A percentile compares a stretch with the other conserved stretches of the same genome.
These are phyloP conservation scores for Linum tenue DNA, from an alignment of 345 rosid species.

Conservation along the genomic window DNA sequence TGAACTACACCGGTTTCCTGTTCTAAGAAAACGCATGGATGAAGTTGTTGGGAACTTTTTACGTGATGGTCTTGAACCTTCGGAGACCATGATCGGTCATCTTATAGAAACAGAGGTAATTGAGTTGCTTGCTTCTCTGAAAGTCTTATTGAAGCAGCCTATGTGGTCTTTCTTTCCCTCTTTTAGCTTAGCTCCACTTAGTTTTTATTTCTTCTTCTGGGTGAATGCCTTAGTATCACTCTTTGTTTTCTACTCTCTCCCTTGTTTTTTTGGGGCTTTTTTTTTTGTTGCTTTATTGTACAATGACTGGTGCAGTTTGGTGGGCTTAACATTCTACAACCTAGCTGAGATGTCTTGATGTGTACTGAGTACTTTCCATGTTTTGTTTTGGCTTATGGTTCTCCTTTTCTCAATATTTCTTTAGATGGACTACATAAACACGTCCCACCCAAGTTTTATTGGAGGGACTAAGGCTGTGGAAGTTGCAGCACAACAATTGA, in stretches of 20 bases:
- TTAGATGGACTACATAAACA: conserved; percentile 6
- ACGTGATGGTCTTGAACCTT: conserved; percentile 85
- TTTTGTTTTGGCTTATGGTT: not conserved
- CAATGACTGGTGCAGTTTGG: too few species aligned
- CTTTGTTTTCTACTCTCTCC: not conserved
- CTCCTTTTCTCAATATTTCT: not conserved
- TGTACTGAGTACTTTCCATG: not conserved
- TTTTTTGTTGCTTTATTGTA: not conserved
- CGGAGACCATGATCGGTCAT: conserved; percentile 86
- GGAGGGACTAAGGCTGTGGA: conserved; percentile 5
- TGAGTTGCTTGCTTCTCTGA: not conserved
- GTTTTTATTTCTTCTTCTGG: too few species aligned
- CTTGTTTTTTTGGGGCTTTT: not conserved
- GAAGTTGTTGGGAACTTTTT: conserved; percentile 82
- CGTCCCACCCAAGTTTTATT: conserved; percentile 2
- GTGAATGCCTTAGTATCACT: too few species aligned
- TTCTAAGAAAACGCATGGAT: conserved; percentile 84
- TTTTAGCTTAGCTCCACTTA: too few species aligned
- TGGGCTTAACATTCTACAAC: too few species aligned
- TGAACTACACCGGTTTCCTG: conserved; percentile 76
- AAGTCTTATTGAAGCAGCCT: not conserved
- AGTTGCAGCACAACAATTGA: conserved; percentile 12
- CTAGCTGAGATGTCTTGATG: too few species aligned
- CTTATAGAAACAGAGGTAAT: conserved; percentile 89
- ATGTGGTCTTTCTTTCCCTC: too few species aligned